These are phyloP conservation scores for Stachybotrys chlorohalonatus DNA, from an alignment of 2,329 filamentous ascomycete genomes.

Conservation along the genomic window DNA sequence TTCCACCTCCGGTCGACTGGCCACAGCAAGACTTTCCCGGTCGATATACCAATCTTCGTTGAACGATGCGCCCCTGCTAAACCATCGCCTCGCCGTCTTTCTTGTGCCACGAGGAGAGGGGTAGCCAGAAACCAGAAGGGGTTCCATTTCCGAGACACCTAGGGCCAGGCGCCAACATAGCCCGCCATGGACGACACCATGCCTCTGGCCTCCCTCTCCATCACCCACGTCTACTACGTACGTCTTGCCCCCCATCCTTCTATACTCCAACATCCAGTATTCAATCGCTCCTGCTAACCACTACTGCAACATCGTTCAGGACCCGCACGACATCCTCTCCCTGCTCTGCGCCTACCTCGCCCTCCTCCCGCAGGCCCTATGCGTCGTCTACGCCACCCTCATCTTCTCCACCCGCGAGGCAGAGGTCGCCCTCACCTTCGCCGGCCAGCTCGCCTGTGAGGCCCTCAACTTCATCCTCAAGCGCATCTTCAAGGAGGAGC, in stretches of 20 bases:
- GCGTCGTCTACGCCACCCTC: constrained; percentile 81
- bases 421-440: constrained; percentile 84
- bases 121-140: no score
- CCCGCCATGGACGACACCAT: constrained; percentile 15
- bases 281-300: neutral
- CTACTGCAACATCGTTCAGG: constrained; percentile 38
- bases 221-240: constrained; percentile 96
- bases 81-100: no score
- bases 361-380: constrained; percentile 84
- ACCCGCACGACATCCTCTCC: constrained; percentile 76
- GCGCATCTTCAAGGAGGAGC: constrained; percentile 83
- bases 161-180: no score
- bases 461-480: constrained; percentile 85
- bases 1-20: no score
- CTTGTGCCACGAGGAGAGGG: no score
- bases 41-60: no score
- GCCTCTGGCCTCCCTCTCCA: constrained; percentile 80
- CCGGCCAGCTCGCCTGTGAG: constrained; percentile 86
- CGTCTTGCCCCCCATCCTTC: constrained; percentile 17
- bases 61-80: no score
- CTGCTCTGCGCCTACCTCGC: constrained; percentile 89
- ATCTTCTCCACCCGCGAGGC: constrained; percentile 86
- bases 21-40: no score
- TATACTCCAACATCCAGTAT: neutral
- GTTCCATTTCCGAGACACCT: no score